Percentiles rank a stretch among this genome's conserved stretches.
Conservation (phyloP, 495 filamentous ascomycete species). For the Hypoxylon fragiforme region DNA sequence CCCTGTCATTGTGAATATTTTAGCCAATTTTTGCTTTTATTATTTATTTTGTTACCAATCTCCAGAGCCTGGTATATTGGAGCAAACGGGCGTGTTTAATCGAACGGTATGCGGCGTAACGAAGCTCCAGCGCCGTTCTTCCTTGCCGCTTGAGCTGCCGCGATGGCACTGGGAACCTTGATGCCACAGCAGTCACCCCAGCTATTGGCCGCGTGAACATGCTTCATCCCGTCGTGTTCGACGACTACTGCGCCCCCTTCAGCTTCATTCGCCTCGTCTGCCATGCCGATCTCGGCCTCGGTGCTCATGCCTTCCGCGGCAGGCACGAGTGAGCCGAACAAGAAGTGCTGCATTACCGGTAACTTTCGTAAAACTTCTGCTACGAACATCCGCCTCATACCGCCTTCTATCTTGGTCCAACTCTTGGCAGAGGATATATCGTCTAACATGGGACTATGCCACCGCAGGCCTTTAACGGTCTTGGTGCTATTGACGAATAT, state of each 20-base stretch:
- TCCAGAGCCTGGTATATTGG: no score
- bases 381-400: constrained; percentile 96
- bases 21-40: no score
- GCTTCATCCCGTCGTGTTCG: constrained; percentile 66
- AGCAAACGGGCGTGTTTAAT: constrained; percentile 50
- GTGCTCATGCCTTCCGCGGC: constrained; percentile 80
- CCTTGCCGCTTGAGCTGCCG: constrained; percentile 81
- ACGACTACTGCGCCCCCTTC: constrained; percentile 61
- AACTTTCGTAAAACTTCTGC: constrained; percentile 90
- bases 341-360: constrained; percentile 97
- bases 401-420: constrained; percentile 90
- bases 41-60: no score
- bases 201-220: constrained; percentile 63
- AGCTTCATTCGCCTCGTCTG: constrained; percentile 50
- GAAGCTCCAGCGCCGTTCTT: constrained; percentile 65
- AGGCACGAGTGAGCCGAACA: constrained; percentile 83
- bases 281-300: constrained; percentile 49
- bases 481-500: constrained; percentile 94
- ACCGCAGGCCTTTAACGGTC: constrained; percentile 90
- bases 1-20: no score
- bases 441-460: constrained; percentile 98
- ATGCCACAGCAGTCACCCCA: constrained; percentile 99
- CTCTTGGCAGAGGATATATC: constrained; percentile 91
- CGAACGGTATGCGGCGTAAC: constrained; percentile 88
- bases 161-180: constrained; percentile 92